Evolutionary conservation across 2,329 filamentous ascomycete genomes (phyloP), one percentile per base, ranked within the genome.

Genomic region (Podosphaera fusca): DNA sequence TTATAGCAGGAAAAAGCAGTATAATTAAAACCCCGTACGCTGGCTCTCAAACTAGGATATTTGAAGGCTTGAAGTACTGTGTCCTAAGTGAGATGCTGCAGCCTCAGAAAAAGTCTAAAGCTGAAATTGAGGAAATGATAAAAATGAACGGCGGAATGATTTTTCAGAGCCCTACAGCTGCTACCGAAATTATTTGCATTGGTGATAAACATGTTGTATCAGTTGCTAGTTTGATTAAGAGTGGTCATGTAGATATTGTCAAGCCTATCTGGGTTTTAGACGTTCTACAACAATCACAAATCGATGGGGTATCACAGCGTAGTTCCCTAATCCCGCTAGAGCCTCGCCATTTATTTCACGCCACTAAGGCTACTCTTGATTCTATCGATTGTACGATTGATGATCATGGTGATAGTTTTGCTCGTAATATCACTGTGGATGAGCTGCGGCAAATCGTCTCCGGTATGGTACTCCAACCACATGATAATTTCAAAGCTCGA

Each of bases 201-300:
- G 87, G 85, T 0, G 89, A 95, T 61, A 85, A 87, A 67, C 84
- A 75, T 49, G 75, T 79, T 0, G 81, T 96, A 62, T 89, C 89
- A 65, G 88, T 89, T 1, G 85, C 86, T 1, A 88, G 86, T 8
- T 70, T 95, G 7, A 80, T 87, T 60, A 94, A 92, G 64, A 74
- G 73, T 4, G 82, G 80, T 2, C 73, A 78, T 0, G 75, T 78
- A 5, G 82, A 87, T 62, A 82, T 98, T 55, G 75, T 96, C 58
- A 79, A 80, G 30, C 85, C 89, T 0, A 75, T 73, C 4, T 98
- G 92, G 92, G 71, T 96, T 2, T 73, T 85, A 34, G 88, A 96
- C 67, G 75, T 76, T 36, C 75, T 80, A 61, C 64, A 66, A 10
- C 65, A 75, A 59, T 73, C 72, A 50, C 74, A 81, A 60, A 65